Evolutionary conservation across 2,329 filamentous ascomycete genomes (phyloP).

Genomic region (Camillea tinctor): DNA sequence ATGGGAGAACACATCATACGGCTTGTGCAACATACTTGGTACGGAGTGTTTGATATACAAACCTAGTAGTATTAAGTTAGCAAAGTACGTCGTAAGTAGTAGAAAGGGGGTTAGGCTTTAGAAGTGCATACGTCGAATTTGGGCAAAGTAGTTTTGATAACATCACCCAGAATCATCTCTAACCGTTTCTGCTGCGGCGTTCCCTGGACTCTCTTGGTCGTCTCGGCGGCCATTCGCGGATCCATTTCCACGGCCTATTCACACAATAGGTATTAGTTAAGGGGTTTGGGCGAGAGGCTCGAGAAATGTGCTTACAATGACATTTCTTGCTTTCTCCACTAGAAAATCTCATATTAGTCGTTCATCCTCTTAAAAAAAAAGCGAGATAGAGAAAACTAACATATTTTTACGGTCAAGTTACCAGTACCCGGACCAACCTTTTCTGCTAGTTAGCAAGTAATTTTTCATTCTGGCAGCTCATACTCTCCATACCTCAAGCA

Average conservation of each 20-base stretch:
- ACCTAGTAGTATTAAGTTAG: constrained; percentile 32
- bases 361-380: not conserved
- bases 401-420: constrained; percentile 81
- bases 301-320: constrained; percentile 43
- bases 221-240: constrained; percentile 92
- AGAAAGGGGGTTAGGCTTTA: constrained; percentile 61
- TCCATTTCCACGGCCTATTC: constrained; percentile 80
- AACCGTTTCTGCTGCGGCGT: constrained; percentile 80
- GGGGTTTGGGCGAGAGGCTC: constrained; percentile 37
- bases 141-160: constrained; percentile 77
- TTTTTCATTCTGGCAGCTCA: constrained; percentile 62
- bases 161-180: constrained; percentile 86
- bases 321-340: constrained; percentile 73
- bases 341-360: not conserved
- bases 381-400: not conserved
- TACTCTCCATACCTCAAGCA: constrained; percentile 87
- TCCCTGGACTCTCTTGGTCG: constrained; percentile 91
- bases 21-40: constrained; percentile 35
- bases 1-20: constrained; percentile 27
- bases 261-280: constrained; percentile 44
- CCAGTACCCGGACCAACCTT: constrained; percentile 78
- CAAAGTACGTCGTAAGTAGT: not conserved
- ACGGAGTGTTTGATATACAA: constrained; percentile 77
- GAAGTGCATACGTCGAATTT: constrained; percentile 78
- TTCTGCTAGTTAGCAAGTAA: constrained; percentile 28